Base-by-base conservation (phyloP, 2,329 filamentous ascomycete species). In the Aspergillus tubingensis region DNA sequence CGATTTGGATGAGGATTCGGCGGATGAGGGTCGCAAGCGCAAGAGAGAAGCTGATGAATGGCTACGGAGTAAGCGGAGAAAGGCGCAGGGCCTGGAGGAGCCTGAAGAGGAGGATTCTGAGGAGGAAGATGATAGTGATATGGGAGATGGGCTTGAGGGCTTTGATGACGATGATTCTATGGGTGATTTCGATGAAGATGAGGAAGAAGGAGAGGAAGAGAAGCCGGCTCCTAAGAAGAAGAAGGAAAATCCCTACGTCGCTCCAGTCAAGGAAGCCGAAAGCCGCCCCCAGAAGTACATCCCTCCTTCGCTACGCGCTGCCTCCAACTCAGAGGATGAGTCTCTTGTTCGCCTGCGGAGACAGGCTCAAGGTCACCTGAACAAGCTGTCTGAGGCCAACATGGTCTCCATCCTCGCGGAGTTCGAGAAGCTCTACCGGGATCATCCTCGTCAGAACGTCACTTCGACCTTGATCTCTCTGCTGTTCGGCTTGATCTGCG, bases 301-400 rank as follows among this genome's bases (percentile, higher is more conserved):
- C 3, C 94, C 95, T 1, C 95, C 94, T 2, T 96, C 93, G 1
- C 79, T 95, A 56, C 86, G 92, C 50, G 88, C 84, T 66, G 79
- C 83, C 36, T 77, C 85, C 2, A 82, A 84, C 1, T 85, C 86
- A 0, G 88, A 91, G 64, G 83, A 85, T 1, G 90, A 96, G 73
- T 80, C 84, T 44, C 80, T 90, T 51, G 81, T 82, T 11, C 87
- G 90, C 41, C 80, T 99, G 53, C 87, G 88, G 60, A 87, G 91
- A 63, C 91, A 96, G 70, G 83, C 91, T 0, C 92, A 98, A 73
- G 94, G 95, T 71, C 83, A 95, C 17, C 84, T 99, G 72, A 99
- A 99, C 76, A 89, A 94, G 72, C 82, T 99, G 32, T 97, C 95
- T 0, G 94, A 98, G 72, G 88, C 92, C 39, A 98, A 95, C 68